Base-by-base conservation (phyloP, 2,329 filamentous ascomycete genomes). In the Sodiomyces alkalinus region DNA sequence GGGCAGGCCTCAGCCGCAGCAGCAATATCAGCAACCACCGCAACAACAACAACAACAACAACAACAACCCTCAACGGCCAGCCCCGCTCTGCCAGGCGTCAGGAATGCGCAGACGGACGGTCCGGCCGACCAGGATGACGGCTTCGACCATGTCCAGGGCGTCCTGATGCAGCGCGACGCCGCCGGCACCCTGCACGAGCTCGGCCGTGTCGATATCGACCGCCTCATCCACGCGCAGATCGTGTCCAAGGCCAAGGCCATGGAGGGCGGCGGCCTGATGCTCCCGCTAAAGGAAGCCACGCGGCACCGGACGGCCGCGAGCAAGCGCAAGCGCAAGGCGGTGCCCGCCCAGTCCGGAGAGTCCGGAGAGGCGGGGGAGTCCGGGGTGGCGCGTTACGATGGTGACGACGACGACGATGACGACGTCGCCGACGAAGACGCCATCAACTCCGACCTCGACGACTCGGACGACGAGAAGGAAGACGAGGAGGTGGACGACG, bases 361-460 rank as follows among this genome's bases (percentile, higher is more conserved):
- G n/a, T n/a, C n/a, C n/a, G n/a, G n/a, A n/a, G n/a, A n/a, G n/a
- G 40, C 41, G 10, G n/a, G n/a, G n/a, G n/a, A n/a, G n/a, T 47
- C 44, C 18, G 53, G 53, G 6, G 44, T 58, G 6, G 54, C 54
- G 18, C 58, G 75, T 34, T 64, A 68, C 28, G 78, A 87, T 40
- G 79, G 76, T 4, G 66, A 66, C 17, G 70, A 72, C 14, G 71
- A 73, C 24, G 70, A 68, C 24, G 64, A 70, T 19, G 62, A 68
- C 33, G 56, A 65, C 15, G 71, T 71, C 29, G 56, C 73, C 9
- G 86, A 94, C 39, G 87, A 93, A 39, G 86, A 98, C 50, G 90
- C 87, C 2, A 98, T 98, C 58, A 98, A 98, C 53, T 96, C 90
- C 1, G 90, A 98, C 44, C 73, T 98, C 4, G 90, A 98, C 48